Conservation (phyloP, 208 protist genomes). For the Trypanosoma cruzi region DNA sequence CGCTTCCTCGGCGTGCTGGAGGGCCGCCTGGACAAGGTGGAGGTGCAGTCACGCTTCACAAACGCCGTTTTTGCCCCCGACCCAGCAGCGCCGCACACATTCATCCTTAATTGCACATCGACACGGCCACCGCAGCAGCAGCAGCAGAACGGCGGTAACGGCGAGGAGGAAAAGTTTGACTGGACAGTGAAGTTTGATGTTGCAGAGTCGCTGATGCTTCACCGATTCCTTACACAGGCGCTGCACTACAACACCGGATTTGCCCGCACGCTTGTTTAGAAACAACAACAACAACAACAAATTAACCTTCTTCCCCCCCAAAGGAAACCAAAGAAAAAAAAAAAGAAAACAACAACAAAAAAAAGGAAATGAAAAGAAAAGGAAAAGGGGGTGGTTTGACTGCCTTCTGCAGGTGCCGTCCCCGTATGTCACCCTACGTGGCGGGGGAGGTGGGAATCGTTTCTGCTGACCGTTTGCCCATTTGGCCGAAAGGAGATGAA, state of each 20-base stretch:
- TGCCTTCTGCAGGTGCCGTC: background rate
- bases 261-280: constrained; percentile 29
- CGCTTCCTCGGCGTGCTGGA: constrained; percentile 85
- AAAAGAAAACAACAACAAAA: too few species aligned
- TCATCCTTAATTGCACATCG: constrained; percentile 64
- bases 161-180: constrained; percentile 64
- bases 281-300: constrained; percentile 56
- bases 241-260: constrained; percentile 88
- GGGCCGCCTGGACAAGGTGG: constrained; percentile 62
- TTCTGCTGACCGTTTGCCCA: too few species aligned
- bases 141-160: constrained; percentile 42
- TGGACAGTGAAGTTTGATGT: constrained; percentile 72
- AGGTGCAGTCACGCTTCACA: constrained; percentile 84
- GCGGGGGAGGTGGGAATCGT: background rate
- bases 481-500: constrained; percentile 17
- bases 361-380: too few species aligned
- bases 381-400: background rate
- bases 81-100: constrained; percentile 43
- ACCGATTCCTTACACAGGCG: constrained; percentile 82
- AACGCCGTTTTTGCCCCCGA: constrained; percentile 71
- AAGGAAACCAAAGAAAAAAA: constrained; percentile 4
- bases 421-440: background rate
- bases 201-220: constrained; percentile 85
- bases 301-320: constrained; percentile 37
- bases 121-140: constrained; percentile 56